Conservation (phyloP, 305 asterid species). For the Ajuga reptans region DNA sequence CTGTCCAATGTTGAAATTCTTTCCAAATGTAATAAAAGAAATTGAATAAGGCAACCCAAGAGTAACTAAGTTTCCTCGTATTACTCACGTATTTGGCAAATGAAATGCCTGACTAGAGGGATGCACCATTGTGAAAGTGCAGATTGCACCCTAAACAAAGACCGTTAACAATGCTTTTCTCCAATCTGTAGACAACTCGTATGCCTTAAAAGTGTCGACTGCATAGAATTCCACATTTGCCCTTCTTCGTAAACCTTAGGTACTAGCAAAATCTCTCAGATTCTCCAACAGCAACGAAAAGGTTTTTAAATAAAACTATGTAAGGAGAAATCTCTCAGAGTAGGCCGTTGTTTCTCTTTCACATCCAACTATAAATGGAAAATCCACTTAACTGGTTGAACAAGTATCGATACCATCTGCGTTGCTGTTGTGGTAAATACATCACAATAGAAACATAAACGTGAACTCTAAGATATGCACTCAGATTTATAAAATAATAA, state of each 20-base stretch:
- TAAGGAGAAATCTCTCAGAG: no score
- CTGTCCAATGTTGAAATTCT: neutral
- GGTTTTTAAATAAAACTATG: neutral
- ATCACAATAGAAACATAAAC: neutral
- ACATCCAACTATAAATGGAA: no score
- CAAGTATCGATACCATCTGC: neutral
- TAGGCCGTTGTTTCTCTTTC: no score
- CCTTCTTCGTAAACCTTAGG: neutral
- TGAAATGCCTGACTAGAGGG: neutral
- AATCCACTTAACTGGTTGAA: neutral
- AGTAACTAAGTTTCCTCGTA: neutral
- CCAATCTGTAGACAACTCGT: neutral
- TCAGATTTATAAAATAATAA: neutral
- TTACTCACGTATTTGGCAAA: neutral
- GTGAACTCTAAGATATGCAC: neutral
- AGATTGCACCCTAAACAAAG: neutral
- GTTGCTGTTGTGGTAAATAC: neutral
- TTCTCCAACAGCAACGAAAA: neutral
- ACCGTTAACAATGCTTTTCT: neutral
- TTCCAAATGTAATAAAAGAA: neutral
- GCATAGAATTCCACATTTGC: neutral
- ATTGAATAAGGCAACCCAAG: neutral
- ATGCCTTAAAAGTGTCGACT: neutral
- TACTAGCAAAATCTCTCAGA: neutral
- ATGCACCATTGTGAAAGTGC: neutral